phyloP scores from a whole-genome alignment of 2,329 filamentous ascomycete genomes.

The Achaetomium macrosporum region DNA sequence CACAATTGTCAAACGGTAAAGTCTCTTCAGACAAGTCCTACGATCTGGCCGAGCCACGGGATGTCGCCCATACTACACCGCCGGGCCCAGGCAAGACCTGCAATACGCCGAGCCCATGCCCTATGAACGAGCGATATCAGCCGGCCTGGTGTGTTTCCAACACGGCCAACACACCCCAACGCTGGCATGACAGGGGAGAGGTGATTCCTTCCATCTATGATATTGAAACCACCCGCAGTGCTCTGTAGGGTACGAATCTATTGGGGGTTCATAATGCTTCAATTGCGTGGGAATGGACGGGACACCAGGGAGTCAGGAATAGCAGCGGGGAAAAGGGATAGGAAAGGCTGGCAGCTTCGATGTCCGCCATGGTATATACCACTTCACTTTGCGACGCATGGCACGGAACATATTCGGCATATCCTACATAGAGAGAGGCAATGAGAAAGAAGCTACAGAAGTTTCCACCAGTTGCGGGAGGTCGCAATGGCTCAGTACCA shows the following conservation, averaged over 20 bases:
- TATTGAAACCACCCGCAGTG: too few relatives aligned
- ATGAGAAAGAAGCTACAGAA: neutral
- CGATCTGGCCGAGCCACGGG: neutral
- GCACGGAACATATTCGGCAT: neutral
- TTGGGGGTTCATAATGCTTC: too few relatives aligned
- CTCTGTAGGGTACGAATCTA: too few relatives aligned
- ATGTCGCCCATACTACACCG: too few relatives aligned
- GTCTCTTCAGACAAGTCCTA: neutral
- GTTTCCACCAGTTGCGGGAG: too few relatives aligned
- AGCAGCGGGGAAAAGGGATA: too few relatives aligned
- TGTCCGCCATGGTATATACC: slow-evolving; percentile 1
- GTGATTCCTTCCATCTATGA: neutral
- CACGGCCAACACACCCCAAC: too few relatives aligned
- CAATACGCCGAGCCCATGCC: slow-evolving; percentile 1
- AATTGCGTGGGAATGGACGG: too few relatives aligned
- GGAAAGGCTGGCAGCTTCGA: neutral
- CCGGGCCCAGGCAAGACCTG: neutral
- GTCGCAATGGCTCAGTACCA: too few relatives aligned
- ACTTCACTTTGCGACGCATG: neutral
- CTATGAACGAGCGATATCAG: too few relatives aligned
- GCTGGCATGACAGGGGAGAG: neutral
- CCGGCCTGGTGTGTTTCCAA: too few relatives aligned
- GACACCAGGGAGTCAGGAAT: too few relatives aligned
- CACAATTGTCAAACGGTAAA: slow-evolving; percentile 63
- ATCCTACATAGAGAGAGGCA: neutral